phyloP scores from a whole-genome alignment of 768 basidiomycete genomes.

The Hygrophorus russula region DNA sequence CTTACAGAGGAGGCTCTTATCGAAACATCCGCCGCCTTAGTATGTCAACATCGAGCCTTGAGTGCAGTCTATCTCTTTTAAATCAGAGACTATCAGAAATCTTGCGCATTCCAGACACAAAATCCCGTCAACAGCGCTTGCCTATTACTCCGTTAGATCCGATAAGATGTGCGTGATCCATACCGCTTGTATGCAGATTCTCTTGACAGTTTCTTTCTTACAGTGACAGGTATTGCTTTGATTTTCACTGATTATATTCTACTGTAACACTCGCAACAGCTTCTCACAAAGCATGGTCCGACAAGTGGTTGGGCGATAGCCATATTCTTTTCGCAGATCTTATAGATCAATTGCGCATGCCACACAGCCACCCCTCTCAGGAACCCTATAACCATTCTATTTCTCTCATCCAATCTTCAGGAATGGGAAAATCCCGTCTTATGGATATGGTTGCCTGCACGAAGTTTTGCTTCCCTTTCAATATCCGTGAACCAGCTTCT shows the following conservation, averaged over 20 bases:
- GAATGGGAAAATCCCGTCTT: slow-evolving; percentile 6
- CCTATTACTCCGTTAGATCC: too few species aligned
- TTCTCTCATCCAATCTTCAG: slow-evolving; percentile 3
- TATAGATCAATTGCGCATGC: slow-evolving; percentile 2
- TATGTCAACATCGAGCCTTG: too few species aligned
- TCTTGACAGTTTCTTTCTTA: too few species aligned
- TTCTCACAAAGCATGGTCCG: slow-evolving; percentile 5
- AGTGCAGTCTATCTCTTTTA: too few species aligned
- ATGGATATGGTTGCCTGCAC: neutral
- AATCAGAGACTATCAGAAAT: too few species aligned
- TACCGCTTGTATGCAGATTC: too few species aligned
- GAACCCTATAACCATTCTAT: slow-evolving; percentile 4
- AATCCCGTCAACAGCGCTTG: too few species aligned
- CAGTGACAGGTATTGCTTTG: neutral
- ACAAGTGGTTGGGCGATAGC: slow-evolving; percentile 4
- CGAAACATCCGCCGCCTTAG: too few species aligned
- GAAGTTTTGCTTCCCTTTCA: slow-evolving; percentile 4
- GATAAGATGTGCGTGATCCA: too few species aligned
- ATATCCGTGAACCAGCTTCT: slow-evolving; percentile 1
- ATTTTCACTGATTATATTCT: neutral
- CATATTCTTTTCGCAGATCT: slow-evolving; percentile 2
- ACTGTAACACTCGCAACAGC: neutral
- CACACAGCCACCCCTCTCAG: neutral
- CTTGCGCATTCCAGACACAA: too few species aligned
- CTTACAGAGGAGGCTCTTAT: too few species aligned